Evolutionary conservation across 2,329 filamentous ascomycete species (phyloP), one percentile per base, ranked within the genome.

Genomic region (Neofusicoccum laricinum): DNA sequence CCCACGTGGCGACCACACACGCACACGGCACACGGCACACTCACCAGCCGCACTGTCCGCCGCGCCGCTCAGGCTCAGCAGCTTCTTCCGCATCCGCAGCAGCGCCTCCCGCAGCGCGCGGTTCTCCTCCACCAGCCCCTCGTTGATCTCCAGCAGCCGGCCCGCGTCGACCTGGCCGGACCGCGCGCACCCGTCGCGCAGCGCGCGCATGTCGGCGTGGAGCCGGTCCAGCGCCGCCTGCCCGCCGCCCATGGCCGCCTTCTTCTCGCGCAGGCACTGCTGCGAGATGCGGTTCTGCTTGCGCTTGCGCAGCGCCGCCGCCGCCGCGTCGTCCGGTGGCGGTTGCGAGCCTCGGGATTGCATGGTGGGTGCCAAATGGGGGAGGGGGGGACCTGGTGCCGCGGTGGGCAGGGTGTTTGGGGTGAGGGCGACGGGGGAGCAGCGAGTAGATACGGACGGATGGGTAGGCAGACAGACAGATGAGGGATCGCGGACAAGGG

Each of bases 271-370:
- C 15, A 64, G 61, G 49, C 61, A 64, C 38, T 64, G 61, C 41
- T 64, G 61, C 6, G 61, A 64, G 36, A 64, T 55, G 14, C 61
- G 61, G 40, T 64, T 64, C n/a, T 64, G 61, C n/a, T 55, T 55
- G 49, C 61, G 48, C 38, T 64, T 64, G 51, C 61, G 61, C 3
- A 34, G 15, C 12, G 49, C 36, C 7, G 25, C 25, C 25, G 38
- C 21, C 19, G 40, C 53, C 21, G 40, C 36, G 36, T 7, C 50
- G 17, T 43, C 19, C 3, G 53, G 2, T 5, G 50, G 32, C 5
- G 38, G 34, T 3, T 17, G 38, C 34, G 50, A 12, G 30, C 10
- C 4, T 40, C 17, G 40, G n/a, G 46, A 46, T 8, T 15, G 46
- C 46, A 49, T 49, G 46, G 46, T 25, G 25, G 2, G 25, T 25